Conservation (phyloP, 306 rosid species). For the Rosa multiflora region DNA sequence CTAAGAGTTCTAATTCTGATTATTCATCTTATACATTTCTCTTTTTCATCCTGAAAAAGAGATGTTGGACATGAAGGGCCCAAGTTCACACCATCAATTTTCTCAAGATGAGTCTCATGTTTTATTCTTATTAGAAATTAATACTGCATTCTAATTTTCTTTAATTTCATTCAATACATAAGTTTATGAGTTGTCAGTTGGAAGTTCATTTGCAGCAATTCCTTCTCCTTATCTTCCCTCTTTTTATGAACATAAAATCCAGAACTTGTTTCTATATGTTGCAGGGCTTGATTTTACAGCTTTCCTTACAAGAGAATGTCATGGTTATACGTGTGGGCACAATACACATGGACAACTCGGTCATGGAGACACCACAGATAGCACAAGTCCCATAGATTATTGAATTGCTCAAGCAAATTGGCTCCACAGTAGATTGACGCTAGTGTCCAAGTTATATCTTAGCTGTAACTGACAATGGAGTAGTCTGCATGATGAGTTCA, state of each 20-base stretch:
- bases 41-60: too few relatives aligned
- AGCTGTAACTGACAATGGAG: constrained; percentile 62
- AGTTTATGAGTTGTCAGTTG: neutral
- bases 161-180: neutral
- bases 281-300: constrained; percentile 83
- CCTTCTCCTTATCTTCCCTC: neutral
- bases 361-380: constrained; percentile 66
- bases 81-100: neutral
- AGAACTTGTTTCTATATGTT: constrained; percentile 56
- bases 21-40: too few relatives aligned
- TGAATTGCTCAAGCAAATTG: constrained; percentile 40
- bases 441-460: constrained; percentile 67
- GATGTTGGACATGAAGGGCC: neutral
- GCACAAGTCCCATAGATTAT: constrained; percentile 46
- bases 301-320: constrained; percentile 76
- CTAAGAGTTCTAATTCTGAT: neutral
- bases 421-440: constrained; percentile 67
- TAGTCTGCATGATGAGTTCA: constrained; percentile 64
- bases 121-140: neutral
- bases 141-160: neutral
- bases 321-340: constrained; percentile 74
- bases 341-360: constrained; percentile 89
- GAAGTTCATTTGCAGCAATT: neutral
- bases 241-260: neutral
- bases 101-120: neutral